Base-by-base conservation (phyloP, 352 stramenopile genomes). In the Phytophthora hibernalis region DNA sequence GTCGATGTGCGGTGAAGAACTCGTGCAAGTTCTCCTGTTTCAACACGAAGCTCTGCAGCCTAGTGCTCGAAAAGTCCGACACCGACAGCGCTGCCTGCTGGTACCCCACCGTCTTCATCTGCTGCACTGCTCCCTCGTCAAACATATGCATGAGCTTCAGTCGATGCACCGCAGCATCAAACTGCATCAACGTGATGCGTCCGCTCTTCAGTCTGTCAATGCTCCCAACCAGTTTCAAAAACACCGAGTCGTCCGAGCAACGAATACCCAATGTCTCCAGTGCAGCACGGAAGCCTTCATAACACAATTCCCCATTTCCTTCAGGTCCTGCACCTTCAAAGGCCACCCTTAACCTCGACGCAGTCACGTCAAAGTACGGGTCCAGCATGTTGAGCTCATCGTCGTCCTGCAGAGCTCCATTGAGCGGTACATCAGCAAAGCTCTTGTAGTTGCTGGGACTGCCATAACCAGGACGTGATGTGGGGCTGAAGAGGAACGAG, bases 71-170 rank as follows among this genome's bases (percentile, higher is more conserved):
- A 56, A 95, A 95, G 55, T 96, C 89, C 22, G 79, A 89, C 10
- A 95, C 85, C 1, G 80, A 87, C 54, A 96, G 80, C 3, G 63
- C 74, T 10, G 82, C 83, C 16, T 86, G 72, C 20, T 74, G 53
- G 37, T 95, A 91, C 2, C 74, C 78, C 2, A 40, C 49, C 2
- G 80, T 73, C 20, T 74, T 83, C 75, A 93, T 86, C 33, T 82
- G 77, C 3, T 72, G 61, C 44, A 95, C 74, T 0, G 85, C 88
- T 35, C 60, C 45, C 49, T 92, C 82, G n/a, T 92, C 87, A 51
- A 96, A 93, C 57, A 95, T 75, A 49, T 95, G 88, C 61, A 93
- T 87, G 33, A 96, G 68, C 70, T 96, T 96, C 55, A 96, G 80
- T 45, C 87, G 90, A 74, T 95, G 87, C 33, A 96, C 85, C 1